A percentile compares a stretch with the other conserved stretches of the same genome.
phyloP scores from a whole-genome alignment of 768 basidiomycete genomes.

The Tephrocybe sp. region DNA sequence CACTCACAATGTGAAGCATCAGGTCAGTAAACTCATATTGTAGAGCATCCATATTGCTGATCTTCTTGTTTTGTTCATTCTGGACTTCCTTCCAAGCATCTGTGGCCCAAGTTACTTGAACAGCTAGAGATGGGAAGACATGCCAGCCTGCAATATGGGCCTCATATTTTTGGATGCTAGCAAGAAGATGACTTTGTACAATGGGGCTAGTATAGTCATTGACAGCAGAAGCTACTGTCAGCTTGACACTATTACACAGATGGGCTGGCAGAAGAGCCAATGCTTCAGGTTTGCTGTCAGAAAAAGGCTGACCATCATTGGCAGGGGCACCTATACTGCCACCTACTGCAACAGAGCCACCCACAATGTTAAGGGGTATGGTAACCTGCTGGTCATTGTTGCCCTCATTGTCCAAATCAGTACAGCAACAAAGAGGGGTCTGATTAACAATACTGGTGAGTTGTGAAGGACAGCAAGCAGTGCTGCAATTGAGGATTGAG shows the following conservation, averaged over 20 bases:
- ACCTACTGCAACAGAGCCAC: no score
- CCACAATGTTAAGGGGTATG: no score
- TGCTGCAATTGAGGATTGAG: no score
- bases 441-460: no score
- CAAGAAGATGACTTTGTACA: not conserved
- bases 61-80: not conserved
- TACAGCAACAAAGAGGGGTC: no score
- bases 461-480: no score
- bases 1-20: not conserved
- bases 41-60: not conserved
- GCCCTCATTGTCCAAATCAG: no score
- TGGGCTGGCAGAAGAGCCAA: not conserved
- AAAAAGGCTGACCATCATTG: no score
- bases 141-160: not conserved
- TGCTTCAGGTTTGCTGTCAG: no score
- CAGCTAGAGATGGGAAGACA: not conserved
- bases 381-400: no score
- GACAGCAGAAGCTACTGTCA: not conserved
- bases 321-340: no score
- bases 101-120: not conserved
- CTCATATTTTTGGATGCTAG: not conserved
- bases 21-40: not conserved
- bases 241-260: not conserved
- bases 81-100: not conserved
- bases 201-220: not conserved